Percentiles rank a stretch among this genome's conserved stretches.
These are phyloP conservation scores for Penicillium samsonianum DNA, from an alignment of 495 filamentous ascomycete species.

Conservation along the genomic window DNA sequence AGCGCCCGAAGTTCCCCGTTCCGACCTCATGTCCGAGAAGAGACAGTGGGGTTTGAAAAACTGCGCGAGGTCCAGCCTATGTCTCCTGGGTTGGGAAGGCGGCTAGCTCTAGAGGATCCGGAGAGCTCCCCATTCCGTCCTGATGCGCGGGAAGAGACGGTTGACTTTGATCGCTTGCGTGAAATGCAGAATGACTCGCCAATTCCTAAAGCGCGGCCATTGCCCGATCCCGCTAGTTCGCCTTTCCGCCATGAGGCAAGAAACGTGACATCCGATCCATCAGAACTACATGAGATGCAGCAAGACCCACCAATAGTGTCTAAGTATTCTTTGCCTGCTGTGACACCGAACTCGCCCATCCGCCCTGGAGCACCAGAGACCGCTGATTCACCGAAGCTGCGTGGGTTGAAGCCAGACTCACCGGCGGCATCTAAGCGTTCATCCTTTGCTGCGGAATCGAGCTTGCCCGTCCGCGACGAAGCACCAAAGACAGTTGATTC, in stretches of 20 bases:
- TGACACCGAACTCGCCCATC: neutral
- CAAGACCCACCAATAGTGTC: conserved; percentile 1
- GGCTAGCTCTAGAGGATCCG: conserved; percentile 15
- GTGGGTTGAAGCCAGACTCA: neutral
- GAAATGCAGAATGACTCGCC: conserved; percentile 8
- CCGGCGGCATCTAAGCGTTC: neutral
- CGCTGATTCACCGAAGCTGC: neutral
- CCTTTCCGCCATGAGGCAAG: conserved; percentile 11
- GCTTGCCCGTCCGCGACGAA: neutral
- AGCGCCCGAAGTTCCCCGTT: conserved; percentile 39
- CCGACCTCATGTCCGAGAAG: conserved; percentile 32
- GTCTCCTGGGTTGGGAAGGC: conserved; percentile 24
- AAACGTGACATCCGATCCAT: conserved; percentile 9
- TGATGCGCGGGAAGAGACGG: conserved; percentile 33
- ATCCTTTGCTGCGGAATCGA: neutral
- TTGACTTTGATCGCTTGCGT: conserved; percentile 30
- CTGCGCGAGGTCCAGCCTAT: conserved; percentile 26
- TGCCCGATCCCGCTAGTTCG: conserved; percentile 2
- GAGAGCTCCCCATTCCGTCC: conserved; percentile 39
- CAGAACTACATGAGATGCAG: conserved; percentile 6
- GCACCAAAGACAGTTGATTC: neutral
- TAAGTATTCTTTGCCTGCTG: conserved; percentile 1
- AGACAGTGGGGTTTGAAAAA: conserved; percentile 33
- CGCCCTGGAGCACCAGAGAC: neutral
- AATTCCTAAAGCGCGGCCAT: neutral